Base-by-base conservation (phyloP, 2,329 filamentous ascomycete genomes). In the Trichoderma sp. region DNA sequence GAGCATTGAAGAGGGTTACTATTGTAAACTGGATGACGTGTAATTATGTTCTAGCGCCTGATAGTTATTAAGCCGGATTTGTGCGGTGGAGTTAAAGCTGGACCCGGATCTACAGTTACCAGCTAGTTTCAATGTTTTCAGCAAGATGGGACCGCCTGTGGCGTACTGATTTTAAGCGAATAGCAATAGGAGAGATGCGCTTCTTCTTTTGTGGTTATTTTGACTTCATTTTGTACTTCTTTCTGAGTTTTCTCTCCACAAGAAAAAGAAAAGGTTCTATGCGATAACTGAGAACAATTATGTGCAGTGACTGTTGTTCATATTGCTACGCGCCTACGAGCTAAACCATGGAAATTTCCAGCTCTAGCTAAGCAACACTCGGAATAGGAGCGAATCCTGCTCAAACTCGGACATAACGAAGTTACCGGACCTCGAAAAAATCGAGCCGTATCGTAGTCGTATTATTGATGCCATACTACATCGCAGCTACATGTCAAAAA, bases 1-100 rank as follows among this genome's bases (percentile, higher is more conserved):
- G 18, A 51, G 6, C 14, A 8, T 24, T 11, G 3, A 21, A 52
- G 30, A 10, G 2, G 14, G 11, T 18, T 14, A 21, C 16, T 18
- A 21, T 7, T 46, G 43, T 21, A 13, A 49, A 49, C n/a, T 49
- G 46, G 21, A 24, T 49, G 46, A 24, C 46, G 46, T 49, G 5
- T 49, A 24, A 24, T 11, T 49, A 49, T 5, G 24, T 24, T 24
- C 8, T 49, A 24, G 46, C n/a, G 5, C 39, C 39, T 4, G 16
- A 43, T 28, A 18, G 46, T 39, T 21, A n/a, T 34, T 26, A 32
- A 39, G 4, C 49, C 18, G 43, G 46, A 51, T 34, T 10, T 61
- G 59, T 49, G 14, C 28, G 5, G 18, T 61, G 59, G 59, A 61
- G 43, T 61, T 61, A 61, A 61, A 61, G 32, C 28, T 18, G n/a